A percentile compares a stretch with the other conserved stretches of the same genome.
These are phyloP conservation scores for Penicillium mononematosum DNA, from an alignment of 495 filamentous ascomycete species.

Conservation along the genomic window DNA sequence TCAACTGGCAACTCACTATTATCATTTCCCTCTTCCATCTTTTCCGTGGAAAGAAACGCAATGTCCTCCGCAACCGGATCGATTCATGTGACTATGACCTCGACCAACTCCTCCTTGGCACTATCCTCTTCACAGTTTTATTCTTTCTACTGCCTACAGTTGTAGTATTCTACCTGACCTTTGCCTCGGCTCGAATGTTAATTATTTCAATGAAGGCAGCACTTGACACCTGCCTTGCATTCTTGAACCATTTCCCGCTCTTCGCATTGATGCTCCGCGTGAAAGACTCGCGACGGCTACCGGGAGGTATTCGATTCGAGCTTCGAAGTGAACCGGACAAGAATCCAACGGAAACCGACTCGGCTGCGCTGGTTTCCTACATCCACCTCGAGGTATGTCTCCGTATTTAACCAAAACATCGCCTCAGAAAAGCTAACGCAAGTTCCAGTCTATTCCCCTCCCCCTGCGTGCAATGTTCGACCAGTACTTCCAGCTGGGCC, in stretches of 20 bases:
- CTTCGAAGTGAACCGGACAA: conserved; percentile 60
- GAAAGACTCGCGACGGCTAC: conserved; percentile 88
- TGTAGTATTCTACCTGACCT: conserved; percentile 93
- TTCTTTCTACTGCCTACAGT: conserved; percentile 96
- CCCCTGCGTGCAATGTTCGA: conserved; percentile 91
- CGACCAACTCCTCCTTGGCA: conserved; percentile 93
- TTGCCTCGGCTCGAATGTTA: conserved; percentile 88
- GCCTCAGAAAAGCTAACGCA: conserved; percentile 12
- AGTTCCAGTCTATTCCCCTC: conserved; percentile 74
- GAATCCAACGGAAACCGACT: conserved; percentile 14
- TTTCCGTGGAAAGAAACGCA: conserved; percentile 96
- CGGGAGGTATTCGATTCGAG: conserved; percentile 91
- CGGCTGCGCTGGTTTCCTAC: conserved; percentile 60
- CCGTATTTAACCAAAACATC: background rate
- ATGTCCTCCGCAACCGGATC: conserved; percentile 94
- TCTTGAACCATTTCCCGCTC: conserved; percentile 95
- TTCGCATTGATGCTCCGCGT: conserved; percentile 96
- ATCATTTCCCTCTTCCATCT: conserved; percentile 96
- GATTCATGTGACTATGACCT: conserved; percentile 99
- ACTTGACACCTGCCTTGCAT: conserved; percentile 88
- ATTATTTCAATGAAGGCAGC: conserved; percentile 89
- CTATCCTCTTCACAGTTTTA: conserved; percentile 92
- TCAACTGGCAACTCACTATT: conserved; percentile 96
- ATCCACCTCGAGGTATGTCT: conserved; percentile 71
- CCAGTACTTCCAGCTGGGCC: conserved; percentile 92